Base-by-base conservation (phyloP, 176 grass and related monocot species). In the Melocanna baccifera region DNA sequence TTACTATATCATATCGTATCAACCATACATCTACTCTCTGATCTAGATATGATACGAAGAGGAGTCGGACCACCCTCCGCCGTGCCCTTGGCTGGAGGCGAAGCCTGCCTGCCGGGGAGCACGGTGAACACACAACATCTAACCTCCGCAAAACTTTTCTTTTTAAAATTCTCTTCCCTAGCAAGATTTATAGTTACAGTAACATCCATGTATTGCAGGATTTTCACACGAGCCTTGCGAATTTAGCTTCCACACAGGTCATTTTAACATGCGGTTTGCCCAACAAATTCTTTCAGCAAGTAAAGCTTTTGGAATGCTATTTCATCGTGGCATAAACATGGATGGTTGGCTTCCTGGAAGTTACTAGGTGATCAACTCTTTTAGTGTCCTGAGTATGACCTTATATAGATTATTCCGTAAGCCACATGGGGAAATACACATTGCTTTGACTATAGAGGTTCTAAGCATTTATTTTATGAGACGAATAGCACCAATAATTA, bases 201-300 rank as follows among this genome's bases (percentile, higher is more conserved):
- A 15, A 63, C 22, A 18, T 28, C 1, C 73, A 10, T 23, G 25
- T 69, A 42, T 85, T 47, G 42, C 80, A 94, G 92, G 86, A 80
- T 86, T 61, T 88, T 67, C 64, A 68, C 43, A 46, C 62, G 19
- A 51, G 79, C 15, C 71, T 94, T 10, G 12, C 69, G 51, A 88
- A 81, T 84, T 64, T 72, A 45, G 81, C 75, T 23, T 81, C 8
- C 81, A 25, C 26, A 52, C 26, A 16, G 83, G 81, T 84, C 75
- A 39, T 39, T 39, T 39, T 39, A 39, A 39, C 37, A 39, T 39
- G 37, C 6, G 5, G 37, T 39, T 39, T 39, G 37, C 37, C 37
- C 37, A 39, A 48, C 46, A 14, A 48, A 48, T 48, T 13, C 46
- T 39, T 39, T 39, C 37, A 39, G 46, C 12, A 48, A 10, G 9